A percentile compares a stretch with the other conserved stretches of the same genome.
Conservation (phyloP, 306 rosid species). For the Erythrophleum fordii region DNA sequence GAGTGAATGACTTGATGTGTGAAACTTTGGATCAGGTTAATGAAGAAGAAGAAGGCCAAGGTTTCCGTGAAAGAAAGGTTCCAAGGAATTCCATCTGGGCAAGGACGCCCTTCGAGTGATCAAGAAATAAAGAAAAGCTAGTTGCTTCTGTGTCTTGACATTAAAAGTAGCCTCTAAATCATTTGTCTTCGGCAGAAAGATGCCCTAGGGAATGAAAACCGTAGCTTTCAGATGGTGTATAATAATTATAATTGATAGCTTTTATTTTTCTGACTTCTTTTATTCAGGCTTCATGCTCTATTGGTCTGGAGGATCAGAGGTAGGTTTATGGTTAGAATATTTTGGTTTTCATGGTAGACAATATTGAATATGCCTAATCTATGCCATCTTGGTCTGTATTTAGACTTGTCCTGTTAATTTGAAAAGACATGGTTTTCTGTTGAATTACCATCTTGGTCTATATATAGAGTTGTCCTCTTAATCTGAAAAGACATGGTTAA, state of each 20-base stretch:
- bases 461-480: background rate
- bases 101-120: constrained; percentile 59
- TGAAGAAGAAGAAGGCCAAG: constrained; percentile 59
- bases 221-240: constrained; percentile 38
- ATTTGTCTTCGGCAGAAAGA: constrained; percentile 45
- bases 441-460: background rate
- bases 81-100: constrained; percentile 50
- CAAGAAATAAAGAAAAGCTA: constrained; percentile 33
- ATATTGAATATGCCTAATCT: constrained; percentile 5
- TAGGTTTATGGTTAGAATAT: constrained; percentile 26
- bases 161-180: constrained; percentile 34
- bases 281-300: background rate
- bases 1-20: constrained; percentile 39
- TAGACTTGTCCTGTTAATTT: background rate
- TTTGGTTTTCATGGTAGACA: background rate
- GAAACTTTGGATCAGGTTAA: constrained; percentile 47
- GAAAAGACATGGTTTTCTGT: background rate
- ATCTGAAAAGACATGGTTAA: too few relatives aligned
- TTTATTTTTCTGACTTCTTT: constrained; percentile 21
- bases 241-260: constrained; percentile 21
- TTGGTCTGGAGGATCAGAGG: constrained; percentile 17
- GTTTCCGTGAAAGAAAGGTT: constrained; percentile 54
- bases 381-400: background rate
- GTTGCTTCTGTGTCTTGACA: constrained; percentile 36
- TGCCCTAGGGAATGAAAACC: constrained; percentile 62